phyloP scores from a whole-genome alignment of 2,329 filamentous ascomycete genomes.

The Paecilomyces variotii region DNA sequence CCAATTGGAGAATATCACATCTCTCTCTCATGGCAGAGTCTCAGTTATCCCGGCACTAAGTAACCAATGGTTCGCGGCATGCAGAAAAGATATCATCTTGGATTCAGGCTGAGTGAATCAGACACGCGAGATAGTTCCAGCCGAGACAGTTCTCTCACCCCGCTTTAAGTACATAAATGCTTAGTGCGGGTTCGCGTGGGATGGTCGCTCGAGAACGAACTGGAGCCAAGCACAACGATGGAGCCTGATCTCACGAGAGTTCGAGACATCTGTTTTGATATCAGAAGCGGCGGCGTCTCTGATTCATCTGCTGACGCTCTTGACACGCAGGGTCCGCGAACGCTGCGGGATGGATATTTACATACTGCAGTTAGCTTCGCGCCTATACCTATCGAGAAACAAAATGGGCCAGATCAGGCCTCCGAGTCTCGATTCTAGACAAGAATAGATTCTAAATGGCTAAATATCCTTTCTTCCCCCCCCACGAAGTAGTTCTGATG shows the following conservation, averaged over 20 bases:
- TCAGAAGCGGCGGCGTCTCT: neutral
- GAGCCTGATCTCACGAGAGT: neutral
- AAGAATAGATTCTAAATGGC: neutral
- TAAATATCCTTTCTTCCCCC: neutral
- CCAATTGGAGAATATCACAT: neutral
- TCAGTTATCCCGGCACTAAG: neutral
- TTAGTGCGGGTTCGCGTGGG: neutral
- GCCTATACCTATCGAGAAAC: neutral
- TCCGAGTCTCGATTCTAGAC: neutral
- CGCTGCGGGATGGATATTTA: neutral
- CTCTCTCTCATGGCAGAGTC: neutral
- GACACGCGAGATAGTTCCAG: neutral
- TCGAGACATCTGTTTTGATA: neutral
- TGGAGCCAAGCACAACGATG: neutral
- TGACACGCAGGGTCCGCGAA: neutral
- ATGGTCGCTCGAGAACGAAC: neutral
- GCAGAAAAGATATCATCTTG: neutral
- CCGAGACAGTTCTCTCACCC: too few relatives aligned
- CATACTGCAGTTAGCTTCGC: neutral
- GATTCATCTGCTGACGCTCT: neutral
- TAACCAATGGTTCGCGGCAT: neutral
- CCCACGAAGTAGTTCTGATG: neutral
- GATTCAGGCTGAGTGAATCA: neutral
- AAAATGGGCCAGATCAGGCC: neutral
- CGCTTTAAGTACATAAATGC: neutral